These are phyloP conservation scores for Hortiboletus flavorubellus DNA, from an alignment of 768 basidiomycete species.

Conservation along the genomic window DNA sequence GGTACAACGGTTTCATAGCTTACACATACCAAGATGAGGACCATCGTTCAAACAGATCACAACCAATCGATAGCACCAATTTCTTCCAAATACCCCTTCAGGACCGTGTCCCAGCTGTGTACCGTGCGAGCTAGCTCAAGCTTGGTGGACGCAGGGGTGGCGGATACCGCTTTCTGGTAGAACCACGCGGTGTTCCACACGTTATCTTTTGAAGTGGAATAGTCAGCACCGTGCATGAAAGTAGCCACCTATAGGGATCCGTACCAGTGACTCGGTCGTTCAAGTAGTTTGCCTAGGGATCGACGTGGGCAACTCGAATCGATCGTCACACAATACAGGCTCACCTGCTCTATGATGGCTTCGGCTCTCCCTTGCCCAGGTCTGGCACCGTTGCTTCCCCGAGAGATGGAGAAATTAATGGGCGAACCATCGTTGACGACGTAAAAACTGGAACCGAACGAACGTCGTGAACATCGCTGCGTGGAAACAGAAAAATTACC, in stretches of 20 bases:
- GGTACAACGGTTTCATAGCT: not conserved
- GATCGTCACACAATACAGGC: not conserved
- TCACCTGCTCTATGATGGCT: not conserved
- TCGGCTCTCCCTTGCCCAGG: not conserved
- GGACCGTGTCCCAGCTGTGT: not conserved
- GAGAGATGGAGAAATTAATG: constrained; percentile 7
- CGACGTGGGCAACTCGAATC: not conserved
- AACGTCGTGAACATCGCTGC: not conserved
- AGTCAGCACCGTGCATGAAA: not conserved
- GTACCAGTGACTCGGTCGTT: constrained; percentile 1
- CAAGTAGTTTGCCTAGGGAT: not conserved
- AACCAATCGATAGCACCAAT: not conserved
- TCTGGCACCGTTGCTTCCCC: not conserved
- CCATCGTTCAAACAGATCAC: not conserved
- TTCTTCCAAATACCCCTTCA: constrained; percentile 1
- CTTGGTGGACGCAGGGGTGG: not conserved
- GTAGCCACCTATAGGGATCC: not conserved
- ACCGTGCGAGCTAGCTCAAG: not conserved
- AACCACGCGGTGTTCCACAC: constrained; percentile 10
- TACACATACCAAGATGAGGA: not conserved
- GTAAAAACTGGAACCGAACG: not conserved
- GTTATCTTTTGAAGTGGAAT: not conserved
- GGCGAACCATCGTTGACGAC: constrained; percentile 8
- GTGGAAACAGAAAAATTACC: not conserved
- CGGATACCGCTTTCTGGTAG: constrained; percentile 1